Percentiles rank a stretch among this genome's conserved stretches.
Conservation (phyloP, 2,329 filamentous ascomycete genomes). For the Colletotrichum orchidophilum region DNA sequence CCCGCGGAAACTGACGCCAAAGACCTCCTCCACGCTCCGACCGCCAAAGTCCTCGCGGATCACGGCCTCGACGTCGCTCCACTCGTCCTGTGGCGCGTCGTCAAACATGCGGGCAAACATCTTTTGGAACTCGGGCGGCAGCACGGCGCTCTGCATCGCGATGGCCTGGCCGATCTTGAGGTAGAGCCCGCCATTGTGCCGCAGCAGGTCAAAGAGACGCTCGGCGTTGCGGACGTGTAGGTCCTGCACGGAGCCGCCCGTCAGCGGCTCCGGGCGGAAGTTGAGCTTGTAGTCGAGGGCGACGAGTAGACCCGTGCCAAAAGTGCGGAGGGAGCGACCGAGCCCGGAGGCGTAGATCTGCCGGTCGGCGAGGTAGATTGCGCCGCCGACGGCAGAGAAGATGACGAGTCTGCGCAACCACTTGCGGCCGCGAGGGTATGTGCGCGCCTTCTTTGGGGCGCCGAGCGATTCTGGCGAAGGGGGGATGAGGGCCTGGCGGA, state of each 20-base stretch:
- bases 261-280: constrained; percentile 81
- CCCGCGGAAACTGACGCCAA: constrained; percentile 84
- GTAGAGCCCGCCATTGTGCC: constrained; percentile 90
- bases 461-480: constrained; percentile 84
- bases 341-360: constrained; percentile 83
- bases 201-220: constrained; percentile 81
- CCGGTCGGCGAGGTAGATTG: constrained; percentile 74
- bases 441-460: constrained; percentile 73
- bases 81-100: constrained; percentile 92
- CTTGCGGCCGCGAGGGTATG: constrained; percentile 75
- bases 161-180: constrained; percentile 98
- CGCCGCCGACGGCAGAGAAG: constrained; percentile 66
- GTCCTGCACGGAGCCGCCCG: constrained; percentile 77
- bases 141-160: constrained; percentile 94
- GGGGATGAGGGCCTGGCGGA: constrained; percentile 75
- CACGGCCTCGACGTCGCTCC: constrained; percentile 85
- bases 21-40: constrained; percentile 86
- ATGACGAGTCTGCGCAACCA: constrained; percentile 81
- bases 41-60: constrained; percentile 90
- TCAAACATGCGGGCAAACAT: constrained; percentile 99
- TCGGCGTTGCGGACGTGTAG: constrained; percentile 87
- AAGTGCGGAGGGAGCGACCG: constrained; percentile 82
- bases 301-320: constrained; percentile 80
- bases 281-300: constrained; percentile 97
- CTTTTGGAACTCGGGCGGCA: constrained; percentile 93